Evolutionary conservation across 495 filamentous ascomycete genomes (phyloP).

Genomic region (Niebla homalea): DNA sequence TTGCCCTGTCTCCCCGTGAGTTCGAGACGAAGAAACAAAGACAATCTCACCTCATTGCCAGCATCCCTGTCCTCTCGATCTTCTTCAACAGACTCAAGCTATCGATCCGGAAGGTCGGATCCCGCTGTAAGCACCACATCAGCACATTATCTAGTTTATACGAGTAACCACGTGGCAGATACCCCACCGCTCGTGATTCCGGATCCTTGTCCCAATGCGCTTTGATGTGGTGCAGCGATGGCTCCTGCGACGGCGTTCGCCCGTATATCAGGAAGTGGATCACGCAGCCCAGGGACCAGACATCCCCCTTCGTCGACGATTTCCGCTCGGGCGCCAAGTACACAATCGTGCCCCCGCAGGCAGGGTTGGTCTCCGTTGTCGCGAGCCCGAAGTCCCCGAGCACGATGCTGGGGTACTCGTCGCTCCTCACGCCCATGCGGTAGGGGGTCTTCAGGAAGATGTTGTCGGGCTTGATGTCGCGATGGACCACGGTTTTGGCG

Average conservation of each 20-base stretch:
- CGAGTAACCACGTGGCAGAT: background rate
- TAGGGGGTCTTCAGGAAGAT: slow-evolving; percentile 22
- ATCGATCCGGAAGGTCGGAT: background rate
- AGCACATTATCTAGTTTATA: background rate
- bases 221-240: background rate
- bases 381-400: slow-evolving; percentile 24
- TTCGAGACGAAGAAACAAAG: too few species aligned
- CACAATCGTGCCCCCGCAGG: background rate
- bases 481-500: slow-evolving; percentile 26
- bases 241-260: background rate
- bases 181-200: background rate
- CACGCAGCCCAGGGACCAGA: slow-evolving; percentile 3
- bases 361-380: background rate
- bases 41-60: too few species aligned
- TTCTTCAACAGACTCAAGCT: background rate
- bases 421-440: background rate
- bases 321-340: background rate
- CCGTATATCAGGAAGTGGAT: slow-evolving; percentile 1
- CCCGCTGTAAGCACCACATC: background rate
- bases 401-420: slow-evolving; percentile 17
- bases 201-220: background rate
- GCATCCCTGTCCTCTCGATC: background rate
- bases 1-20: too few species aligned
- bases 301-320: background rate
- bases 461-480: slow-evolving; percentile 36